Base-by-base conservation (phyloP, 768 basidiomycete genomes). In the Lactarius psammicola region DNA sequence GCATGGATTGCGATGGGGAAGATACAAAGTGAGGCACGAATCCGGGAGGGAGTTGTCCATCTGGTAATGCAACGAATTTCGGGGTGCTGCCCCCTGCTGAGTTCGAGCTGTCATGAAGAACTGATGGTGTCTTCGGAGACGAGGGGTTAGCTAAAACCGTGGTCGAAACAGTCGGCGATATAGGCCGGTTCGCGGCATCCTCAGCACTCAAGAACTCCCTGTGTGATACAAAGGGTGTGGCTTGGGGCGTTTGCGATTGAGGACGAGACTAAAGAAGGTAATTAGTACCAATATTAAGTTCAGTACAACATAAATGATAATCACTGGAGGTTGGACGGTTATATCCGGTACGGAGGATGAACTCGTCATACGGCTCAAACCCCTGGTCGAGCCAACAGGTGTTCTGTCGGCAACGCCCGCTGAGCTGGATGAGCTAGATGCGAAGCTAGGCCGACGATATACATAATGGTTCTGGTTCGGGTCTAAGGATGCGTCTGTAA, bases 201-300 rank as follows among this genome's bases (percentile, higher is more conserved):
- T 70, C 68, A 10, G 65, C 59, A 51, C 62, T 70, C 26, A 70
- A 55, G 40, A 65, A 63, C 17, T 33, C 31, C n/a, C 65, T 11
- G 30, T 42, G 61, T 4, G 34, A 23, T 13, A n/a, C n/a, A 51
- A 34, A 20, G 26, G 68, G 69, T 17, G 67, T 66, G 49, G 54
- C 61, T 51, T 69, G 68, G 15, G 68, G 68, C 3, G 69, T 70
- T 53, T 69, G 67, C n/a, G 69, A 66, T n/a, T 56, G 59, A 38
- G 64, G 36, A 34, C 69, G 69, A 36, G 69, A 70, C 69, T 70
- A 31, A n/a, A n/a, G 20, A 28, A 2, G 17, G 18, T 56, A 11
- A 10, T 59, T 26, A 62, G 44, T 49, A 40, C n/a, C 17, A 36
- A 42, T 51, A 33, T 6, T 31, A 13, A 20, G 8, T 17, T 23